phyloP scores from a whole-genome alignment of 2,329 filamentous ascomycete genomes.

The Colletotrichum sp. region DNA sequence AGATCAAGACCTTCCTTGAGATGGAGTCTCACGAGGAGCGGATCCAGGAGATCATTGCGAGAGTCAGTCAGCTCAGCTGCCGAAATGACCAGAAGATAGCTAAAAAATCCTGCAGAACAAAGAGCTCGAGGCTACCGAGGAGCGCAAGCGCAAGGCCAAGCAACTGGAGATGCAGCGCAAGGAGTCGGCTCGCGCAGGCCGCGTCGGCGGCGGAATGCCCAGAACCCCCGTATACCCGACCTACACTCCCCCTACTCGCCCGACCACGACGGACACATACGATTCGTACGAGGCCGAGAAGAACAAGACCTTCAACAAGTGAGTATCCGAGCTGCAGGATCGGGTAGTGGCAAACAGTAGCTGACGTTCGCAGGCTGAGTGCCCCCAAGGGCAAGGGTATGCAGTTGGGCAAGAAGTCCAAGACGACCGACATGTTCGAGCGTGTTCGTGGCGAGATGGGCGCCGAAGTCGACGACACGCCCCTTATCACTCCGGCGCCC shows the following conservation, averaged over 20 bases:
- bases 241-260: conserved; percentile 81
- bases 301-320: conserved; percentile 89
- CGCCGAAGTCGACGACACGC: conserved; percentile 79
- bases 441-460: conserved; percentile 91
- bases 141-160: conserved; percentile 98
- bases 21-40: conserved; percentile 99
- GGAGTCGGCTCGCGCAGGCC: conserved; percentile 82
- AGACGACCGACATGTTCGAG: conserved; percentile 97
- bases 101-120: conserved; percentile 73
- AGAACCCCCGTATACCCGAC: conserved; percentile 85
- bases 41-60: conserved; percentile 96
- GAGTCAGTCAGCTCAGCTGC: conserved; percentile 57
- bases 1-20: conserved; percentile 99
- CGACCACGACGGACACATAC: conserved; percentile 80
- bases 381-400: conserved; percentile 94
- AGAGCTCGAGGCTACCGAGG: conserved; percentile 96
- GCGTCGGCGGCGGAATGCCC: conserved; percentile 61
- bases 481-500: conserved; percentile 68
- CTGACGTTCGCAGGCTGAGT: conserved; percentile 4
- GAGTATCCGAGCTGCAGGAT: conserved; percentile 33
- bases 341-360: neutral
- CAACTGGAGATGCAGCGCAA: conserved; percentile 99
- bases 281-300: conserved; percentile 97
- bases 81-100: neutral
- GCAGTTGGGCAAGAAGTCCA: conserved; percentile 99